Evolutionary conservation across 169 alveolate species (phyloP).

Genomic region (Neospora caninum): DNA sequence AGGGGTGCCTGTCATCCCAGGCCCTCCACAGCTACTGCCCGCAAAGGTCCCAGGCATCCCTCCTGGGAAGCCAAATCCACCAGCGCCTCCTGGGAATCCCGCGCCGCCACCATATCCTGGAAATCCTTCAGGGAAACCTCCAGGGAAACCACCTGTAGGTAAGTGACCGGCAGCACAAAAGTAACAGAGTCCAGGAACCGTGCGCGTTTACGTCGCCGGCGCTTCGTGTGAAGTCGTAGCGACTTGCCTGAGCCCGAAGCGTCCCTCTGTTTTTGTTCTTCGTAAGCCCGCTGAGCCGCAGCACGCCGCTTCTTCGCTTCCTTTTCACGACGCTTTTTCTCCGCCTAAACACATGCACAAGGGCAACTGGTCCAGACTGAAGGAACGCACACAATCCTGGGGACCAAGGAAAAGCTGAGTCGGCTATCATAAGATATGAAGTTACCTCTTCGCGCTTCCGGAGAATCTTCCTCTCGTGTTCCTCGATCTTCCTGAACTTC

Average conservation of each 20-base stretch:
- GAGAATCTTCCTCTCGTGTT: constrained; percentile 66
- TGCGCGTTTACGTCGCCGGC: no score
- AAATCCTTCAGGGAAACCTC: constrained; percentile 65
- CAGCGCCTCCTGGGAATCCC: constrained; percentile 78
- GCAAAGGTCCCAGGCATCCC: constrained; percentile 75
- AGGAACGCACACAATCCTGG: not conserved
- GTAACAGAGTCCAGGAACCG: not conserved
- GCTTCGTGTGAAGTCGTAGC: no score
- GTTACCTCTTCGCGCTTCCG: constrained; percentile 66
- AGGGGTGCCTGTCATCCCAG: constrained; percentile 42
- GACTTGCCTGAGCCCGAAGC: constrained; percentile 48
- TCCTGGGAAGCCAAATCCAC: constrained; percentile 72
- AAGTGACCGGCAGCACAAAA: constrained; percentile 44
- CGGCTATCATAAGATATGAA: not conserved
- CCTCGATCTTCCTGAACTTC: constrained; percentile 78
- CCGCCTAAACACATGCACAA: constrained; percentile 62
- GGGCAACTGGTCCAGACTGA: not conserved
- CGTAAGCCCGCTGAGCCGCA: constrained; percentile 73
- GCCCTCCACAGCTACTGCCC: constrained; percentile 60
- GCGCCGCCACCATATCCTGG: constrained; percentile 60
- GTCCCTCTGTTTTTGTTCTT: constrained; percentile 70
- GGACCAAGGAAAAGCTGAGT: not conserved
- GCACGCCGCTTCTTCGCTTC: constrained; percentile 72
- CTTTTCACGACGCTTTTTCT: constrained; percentile 71
- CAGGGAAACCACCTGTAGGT: constrained; percentile 72